phyloP scores from a whole-genome alignment of 805 yeast genomes.

The Saturnispora sanitii region DNA sequence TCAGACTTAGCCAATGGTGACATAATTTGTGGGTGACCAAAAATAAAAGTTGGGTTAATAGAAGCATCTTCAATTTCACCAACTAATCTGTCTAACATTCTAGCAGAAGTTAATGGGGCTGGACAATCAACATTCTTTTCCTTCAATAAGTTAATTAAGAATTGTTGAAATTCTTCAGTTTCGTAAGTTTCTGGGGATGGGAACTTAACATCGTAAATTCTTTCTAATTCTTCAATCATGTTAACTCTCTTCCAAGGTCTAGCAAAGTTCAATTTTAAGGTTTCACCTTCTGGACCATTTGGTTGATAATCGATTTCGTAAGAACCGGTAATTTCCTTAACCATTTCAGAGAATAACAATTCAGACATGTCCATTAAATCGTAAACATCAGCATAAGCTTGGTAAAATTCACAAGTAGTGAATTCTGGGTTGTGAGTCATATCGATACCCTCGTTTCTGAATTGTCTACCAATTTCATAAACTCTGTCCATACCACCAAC shows the following conservation, averaged over 20 bases:
- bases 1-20: conserved; percentile 97
- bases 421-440: conserved; percentile 98
- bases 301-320: conserved; percentile 86
- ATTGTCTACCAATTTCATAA: conserved; percentile 97
- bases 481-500: conserved; percentile 98
- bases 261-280: conserved; percentile 70
- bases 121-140: conserved; percentile 81
- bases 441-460: conserved; percentile 97
- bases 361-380: conserved; percentile 95
- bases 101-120: conserved; percentile 87
- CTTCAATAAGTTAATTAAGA: conserved; percentile 69
- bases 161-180: conserved; percentile 86
- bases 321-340: conserved; percentile 85
- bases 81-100: conserved; percentile 96
- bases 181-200: conserved; percentile 94
- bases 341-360: conserved; percentile 91
- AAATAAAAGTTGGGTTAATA: conserved; percentile 94
- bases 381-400: conserved; percentile 94
- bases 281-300: conserved; percentile 81
- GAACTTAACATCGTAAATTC: conserved; percentile 74
- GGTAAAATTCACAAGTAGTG: conserved; percentile 97
- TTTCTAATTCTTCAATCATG: conserved; percentile 94
- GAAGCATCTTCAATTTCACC: conserved; percentile 93
- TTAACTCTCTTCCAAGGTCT: conserved; percentile 99
- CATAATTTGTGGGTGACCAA: conserved; percentile 99